Conservation (phyloP, 352 stramenopile species). For the Phytophthora agathidicida region DNA sequence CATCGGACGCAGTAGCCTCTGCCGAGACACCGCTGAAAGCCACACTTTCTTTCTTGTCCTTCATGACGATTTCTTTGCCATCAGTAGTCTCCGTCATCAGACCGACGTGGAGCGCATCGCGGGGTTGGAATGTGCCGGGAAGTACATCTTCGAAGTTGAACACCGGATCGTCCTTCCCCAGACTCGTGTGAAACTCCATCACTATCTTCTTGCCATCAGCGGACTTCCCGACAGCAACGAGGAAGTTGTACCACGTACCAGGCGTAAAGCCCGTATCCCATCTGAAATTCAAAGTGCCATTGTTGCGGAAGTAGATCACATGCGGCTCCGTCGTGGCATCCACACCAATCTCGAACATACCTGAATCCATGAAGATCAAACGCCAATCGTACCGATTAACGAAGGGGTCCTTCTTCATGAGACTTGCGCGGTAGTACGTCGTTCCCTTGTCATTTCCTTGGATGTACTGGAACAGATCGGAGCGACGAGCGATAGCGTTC, state of each 20-base stretch:
- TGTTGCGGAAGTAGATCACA: constrained; percentile 50
- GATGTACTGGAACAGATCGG: constrained; percentile 56
- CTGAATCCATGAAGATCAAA: constrained; percentile 51
- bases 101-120: constrained; percentile 49
- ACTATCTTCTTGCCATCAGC: constrained; percentile 22
- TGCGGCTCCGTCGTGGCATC: constrained; percentile 40
- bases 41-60: constrained; percentile 39
- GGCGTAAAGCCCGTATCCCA: constrained; percentile 48
- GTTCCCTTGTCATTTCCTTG: constrained; percentile 30
- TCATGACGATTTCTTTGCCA: constrained; percentile 30
- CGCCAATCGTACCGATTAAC: constrained; percentile 56
- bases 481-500: constrained; percentile 47
- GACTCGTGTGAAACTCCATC: constrained; percentile 57
- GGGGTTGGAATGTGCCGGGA: constrained; percentile 18
- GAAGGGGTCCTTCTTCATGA: constrained; percentile 47
- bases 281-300: constrained; percentile 34
- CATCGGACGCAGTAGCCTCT: constrained; percentile 18
- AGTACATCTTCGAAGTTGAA: constrained; percentile 28
- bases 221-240: constrained; percentile 43
- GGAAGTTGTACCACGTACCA: constrained; percentile 67
- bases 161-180: constrained; percentile 33
- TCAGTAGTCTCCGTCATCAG: constrained; percentile 44
- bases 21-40: constrained; percentile 48
- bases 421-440: constrained; percentile 57
- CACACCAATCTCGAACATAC: constrained; percentile 56